phyloP scores from a whole-genome alignment of 768 basidiomycete genomes.

The Serpula lacrymans region DNA sequence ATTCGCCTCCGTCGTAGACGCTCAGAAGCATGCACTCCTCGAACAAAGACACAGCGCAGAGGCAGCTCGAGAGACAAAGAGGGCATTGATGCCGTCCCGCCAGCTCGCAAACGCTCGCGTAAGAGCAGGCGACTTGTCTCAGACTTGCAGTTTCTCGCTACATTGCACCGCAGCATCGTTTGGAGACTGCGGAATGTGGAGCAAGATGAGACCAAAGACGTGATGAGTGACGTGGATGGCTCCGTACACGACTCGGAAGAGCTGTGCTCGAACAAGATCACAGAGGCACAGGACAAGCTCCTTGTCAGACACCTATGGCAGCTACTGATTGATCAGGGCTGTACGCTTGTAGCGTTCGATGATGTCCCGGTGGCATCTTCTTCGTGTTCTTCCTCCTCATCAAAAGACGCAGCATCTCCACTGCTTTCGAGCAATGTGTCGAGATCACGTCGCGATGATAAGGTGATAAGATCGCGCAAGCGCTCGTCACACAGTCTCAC shows the following conservation, averaged over 20 bases:
- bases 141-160: conserved; percentile 35
- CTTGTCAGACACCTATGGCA: conserved; percentile 31
- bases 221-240: not conserved
- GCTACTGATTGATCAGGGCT: conserved; percentile 30
- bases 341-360: not conserved
- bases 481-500: conserved; percentile 14
- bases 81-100: conserved; percentile 6
- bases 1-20: conserved; percentile 29
- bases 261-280: conserved; percentile 1
- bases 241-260: not conserved
- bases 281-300: conserved; percentile 29
- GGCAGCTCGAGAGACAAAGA: conserved; percentile 1
- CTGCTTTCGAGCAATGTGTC: not conserved
- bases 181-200: conserved; percentile 13
- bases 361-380: not conserved
- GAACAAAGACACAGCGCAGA: conserved; percentile 7
- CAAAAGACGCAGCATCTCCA: conserved; percentile 5
- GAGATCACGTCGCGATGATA: not conserved
- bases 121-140: conserved; percentile 28
- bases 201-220: conserved; percentile 3
- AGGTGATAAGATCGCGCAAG: no score
- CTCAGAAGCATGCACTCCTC: conserved; percentile 27
- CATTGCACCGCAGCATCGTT: conserved; percentile 33
- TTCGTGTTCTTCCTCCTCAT: conserved; percentile 1
- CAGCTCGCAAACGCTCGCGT: conserved; percentile 24